A percentile compares a stretch with the other conserved stretches of the same genome.
Evolutionary conservation across 164 flowering plant genomes (phyloP).

Genomic region (Liquidambar formosana): DNA sequence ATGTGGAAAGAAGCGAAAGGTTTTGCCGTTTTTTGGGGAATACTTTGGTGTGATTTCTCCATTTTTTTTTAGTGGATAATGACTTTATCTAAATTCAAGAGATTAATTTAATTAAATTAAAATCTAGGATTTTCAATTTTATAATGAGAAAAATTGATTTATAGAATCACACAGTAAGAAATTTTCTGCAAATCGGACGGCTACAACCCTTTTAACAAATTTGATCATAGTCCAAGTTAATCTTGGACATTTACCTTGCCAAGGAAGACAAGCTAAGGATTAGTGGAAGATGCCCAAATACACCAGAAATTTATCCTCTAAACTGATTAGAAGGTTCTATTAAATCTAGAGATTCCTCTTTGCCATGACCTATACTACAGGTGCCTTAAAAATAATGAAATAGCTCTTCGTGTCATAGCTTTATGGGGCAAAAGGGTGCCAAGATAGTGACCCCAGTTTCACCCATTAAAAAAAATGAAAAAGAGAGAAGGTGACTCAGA

Average conservation of each 20-base stretch:
- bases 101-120: too few species aligned
- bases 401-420: constrained; percentile 28
- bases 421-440: constrained; percentile 30
- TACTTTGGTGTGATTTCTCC: too few species aligned
- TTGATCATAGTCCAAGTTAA: not conserved
- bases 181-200: too few species aligned
- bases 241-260: not conserved
- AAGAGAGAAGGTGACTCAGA: constrained; percentile 42
- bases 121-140: too few species aligned
- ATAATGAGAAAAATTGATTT: too few species aligned
- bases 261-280: not conserved
- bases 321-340: not conserved
- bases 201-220: not conserved
- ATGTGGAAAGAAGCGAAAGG: too few species aligned
- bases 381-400: constrained; percentile 10
- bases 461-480: constrained; percentile 4
- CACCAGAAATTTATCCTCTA: not conserved
- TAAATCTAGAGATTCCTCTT: constrained; percentile 1
- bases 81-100: too few species aligned
- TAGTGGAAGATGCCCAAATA: not conserved
- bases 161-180: too few species aligned
- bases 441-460: constrained; percentile 21
- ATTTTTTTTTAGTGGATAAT: too few species aligned
- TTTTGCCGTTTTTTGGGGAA: too few species aligned
- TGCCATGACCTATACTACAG: not conserved